Evolutionary conservation across 345 rosid species (phyloP), one percentile per base, ranked within the genome.

Genomic region (Arabis hirsuta): DNA sequence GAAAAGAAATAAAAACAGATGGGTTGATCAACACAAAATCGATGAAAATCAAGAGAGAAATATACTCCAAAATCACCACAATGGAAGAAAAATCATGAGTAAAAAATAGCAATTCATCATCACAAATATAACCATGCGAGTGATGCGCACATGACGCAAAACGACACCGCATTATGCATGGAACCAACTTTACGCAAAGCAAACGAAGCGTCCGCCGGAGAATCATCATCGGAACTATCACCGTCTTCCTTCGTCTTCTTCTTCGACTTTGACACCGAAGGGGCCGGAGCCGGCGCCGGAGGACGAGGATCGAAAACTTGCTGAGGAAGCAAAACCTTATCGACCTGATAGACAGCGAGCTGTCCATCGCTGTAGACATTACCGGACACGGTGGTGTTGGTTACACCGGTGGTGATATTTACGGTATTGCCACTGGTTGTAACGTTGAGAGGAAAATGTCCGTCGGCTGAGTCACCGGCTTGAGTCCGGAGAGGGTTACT

Each of bases 401-500:
- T 82, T 43, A 82, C 62, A 43, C 85, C 85, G 26, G 78, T 34
- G 2, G 85, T 77, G 9, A 82, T 73, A 68, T 82, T 82, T 8
- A 82, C 81, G 5, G 81, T 34, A 38, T 67, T 83, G 5, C 84
- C 84, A 36, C 80, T 69, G 22, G 84, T 73, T 2, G 82, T 83
- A 5, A 83, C 16, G 42, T 83, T 83, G 38, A 83, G 81, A 50
- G 81, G 84, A 42, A 79, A 83, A 59, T 73, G 80, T 11, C 79
- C 79, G 0, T 73, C 76, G 27, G 74, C 81, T 12, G 77, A 73
- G 65, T 76, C 84, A 10, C 82, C 84, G 50, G 86, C 86, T 22
- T 83, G 81, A 0, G 86, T 83, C 29, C 77, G 55, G 58, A 83
- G 75, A 39, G 86, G 86, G 58, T 83, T 83, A 5, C 84, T 83